Evolutionary conservation across 169 alveolate genomes (phyloP).

Genomic region (Besnoitia besnoiti): DNA sequence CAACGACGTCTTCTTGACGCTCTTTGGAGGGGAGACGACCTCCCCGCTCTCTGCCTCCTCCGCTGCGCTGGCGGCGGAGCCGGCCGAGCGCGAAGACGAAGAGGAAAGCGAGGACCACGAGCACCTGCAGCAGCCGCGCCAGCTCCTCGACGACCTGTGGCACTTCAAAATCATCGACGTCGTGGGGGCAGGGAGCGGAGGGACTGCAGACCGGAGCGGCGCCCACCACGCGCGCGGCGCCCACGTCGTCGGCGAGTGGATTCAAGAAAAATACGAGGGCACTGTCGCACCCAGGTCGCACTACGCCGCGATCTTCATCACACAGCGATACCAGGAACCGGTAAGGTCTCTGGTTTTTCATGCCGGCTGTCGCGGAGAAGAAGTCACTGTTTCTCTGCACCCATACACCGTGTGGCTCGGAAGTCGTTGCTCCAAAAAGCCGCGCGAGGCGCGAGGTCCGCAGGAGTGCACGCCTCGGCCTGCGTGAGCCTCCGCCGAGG

Average conservation of each 20-base stretch:
- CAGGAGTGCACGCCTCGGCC: neutral
- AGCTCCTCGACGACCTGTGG: constrained; percentile 86
- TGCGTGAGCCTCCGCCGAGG: neutral
- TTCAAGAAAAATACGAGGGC: constrained; percentile 81
- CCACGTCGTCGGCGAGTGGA: constrained; percentile 81
- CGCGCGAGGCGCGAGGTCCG: neutral
- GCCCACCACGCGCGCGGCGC: constrained; percentile 21
- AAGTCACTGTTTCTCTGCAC: no score
- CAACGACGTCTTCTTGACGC: constrained; percentile 82
- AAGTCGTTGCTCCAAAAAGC: neutral
- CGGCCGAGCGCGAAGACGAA: neutral
- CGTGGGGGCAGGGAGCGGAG: constrained; percentile 8
- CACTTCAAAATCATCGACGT: constrained; percentile 73
- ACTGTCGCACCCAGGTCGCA: constrained; percentile 82
- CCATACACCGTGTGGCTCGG: no score
- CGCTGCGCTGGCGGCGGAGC: neutral
- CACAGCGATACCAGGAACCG: constrained; percentile 86
- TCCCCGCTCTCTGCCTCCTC: neutral
- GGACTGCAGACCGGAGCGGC: neutral
- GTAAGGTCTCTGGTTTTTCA: constrained; percentile 40
- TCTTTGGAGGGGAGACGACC: constrained; percentile 78
- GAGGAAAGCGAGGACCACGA: neutral
- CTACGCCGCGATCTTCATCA: constrained; percentile 84
- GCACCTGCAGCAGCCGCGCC: constrained; percentile 61
- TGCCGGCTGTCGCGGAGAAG: neutral